Evolutionary conservation across 495 filamentous ascomycete genomes (phyloP).

Genomic region (Delitschia confertaspora): DNA sequence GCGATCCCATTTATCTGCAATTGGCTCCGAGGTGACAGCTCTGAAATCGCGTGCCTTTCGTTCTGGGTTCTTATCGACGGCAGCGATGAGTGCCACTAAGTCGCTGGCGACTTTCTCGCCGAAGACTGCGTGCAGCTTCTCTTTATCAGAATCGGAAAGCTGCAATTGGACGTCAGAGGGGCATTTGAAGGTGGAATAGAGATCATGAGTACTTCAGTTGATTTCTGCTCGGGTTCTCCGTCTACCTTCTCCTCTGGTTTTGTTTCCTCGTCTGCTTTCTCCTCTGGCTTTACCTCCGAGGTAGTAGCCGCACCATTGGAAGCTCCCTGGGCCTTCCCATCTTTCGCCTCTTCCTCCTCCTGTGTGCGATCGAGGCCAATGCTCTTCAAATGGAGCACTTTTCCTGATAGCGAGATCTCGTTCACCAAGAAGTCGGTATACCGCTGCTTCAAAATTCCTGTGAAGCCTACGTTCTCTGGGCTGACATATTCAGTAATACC

Average conservation of each 20-base stretch:
- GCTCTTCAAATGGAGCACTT: conserved; percentile 65
- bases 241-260: conserved; percentile 2
- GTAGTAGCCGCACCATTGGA: no score
- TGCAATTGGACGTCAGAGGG: conserved; percentile 1
- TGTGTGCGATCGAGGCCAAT: conserved; percentile 30
- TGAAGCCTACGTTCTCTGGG: conserved; percentile 28
- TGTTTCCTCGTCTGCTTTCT: conserved; percentile 6
- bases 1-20: conserved; percentile 52
- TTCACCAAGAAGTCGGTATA: conserved; percentile 96
- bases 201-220: no score
- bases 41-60: conserved; percentile 37
- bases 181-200: no score
- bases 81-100: conserved; percentile 27
- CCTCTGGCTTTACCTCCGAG: conserved; percentile 1
- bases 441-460: conserved; percentile 33
- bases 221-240: not conserved
- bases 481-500: conserved; percentile 33
- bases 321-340: not conserved
- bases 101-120: conserved; percentile 21
- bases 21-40: conserved; percentile 33
- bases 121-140: conserved; percentile 28
- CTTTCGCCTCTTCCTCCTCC: not conserved
- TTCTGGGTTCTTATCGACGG: conserved; percentile 25
- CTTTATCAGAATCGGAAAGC: conserved; percentile 24
- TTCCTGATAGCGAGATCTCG: conserved; percentile 71